Percentiles rank a stretch among this genome's conserved stretches.
These are phyloP conservation scores for Pestalotiopsis sp. DNA, from an alignment of 2,329 filamentous ascomycete genomes.

Conservation along the genomic window DNA sequence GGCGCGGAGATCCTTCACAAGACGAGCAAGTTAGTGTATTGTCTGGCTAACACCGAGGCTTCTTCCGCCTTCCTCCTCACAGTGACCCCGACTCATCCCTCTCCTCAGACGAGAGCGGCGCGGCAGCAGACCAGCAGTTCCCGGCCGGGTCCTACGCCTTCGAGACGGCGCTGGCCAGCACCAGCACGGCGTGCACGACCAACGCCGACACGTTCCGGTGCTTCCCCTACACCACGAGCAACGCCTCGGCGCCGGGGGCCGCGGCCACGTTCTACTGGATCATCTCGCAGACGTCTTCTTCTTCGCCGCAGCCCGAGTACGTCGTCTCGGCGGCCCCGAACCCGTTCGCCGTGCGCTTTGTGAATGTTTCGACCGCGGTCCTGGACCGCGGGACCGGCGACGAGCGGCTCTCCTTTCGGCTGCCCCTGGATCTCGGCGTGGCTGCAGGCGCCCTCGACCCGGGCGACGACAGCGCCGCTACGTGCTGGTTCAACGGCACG, in stretches of 20 bases:
- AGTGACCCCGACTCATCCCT: constrained; percentile 28
- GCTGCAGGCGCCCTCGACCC: constrained; percentile 49
- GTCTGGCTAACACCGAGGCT: constrained; percentile 24
- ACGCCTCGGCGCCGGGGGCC: constrained; percentile 38
- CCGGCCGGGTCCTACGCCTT: constrained; percentile 67
- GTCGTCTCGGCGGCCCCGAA: constrained; percentile 59
- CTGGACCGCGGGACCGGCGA: constrained; percentile 38
- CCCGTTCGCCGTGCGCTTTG: constrained; percentile 59
- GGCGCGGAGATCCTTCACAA: too few relatives aligned
- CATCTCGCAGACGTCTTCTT: constrained; percentile 48
- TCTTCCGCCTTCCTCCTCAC: constrained; percentile 40
- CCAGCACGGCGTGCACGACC: constrained; percentile 59
- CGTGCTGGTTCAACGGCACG: constrained; percentile 63
- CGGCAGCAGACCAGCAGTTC: constrained; percentile 40
- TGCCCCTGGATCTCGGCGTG: constrained; percentile 55
- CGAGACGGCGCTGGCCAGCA: constrained; percentile 57
- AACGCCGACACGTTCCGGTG: constrained; percentile 64
- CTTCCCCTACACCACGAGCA: constrained; percentile 58
- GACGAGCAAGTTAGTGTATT: too few relatives aligned
- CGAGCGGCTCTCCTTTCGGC: constrained; percentile 63
- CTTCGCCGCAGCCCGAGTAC: constrained; percentile 33
- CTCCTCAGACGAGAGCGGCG: background rate
- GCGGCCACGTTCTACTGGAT: constrained; percentile 64
- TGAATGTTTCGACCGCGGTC: constrained; percentile 21
- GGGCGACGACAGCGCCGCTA: constrained; percentile 44